Base-by-base conservation (phyloP, 192 early-diverging fungal genomes). In the Spinellus fusiger region DNA sequence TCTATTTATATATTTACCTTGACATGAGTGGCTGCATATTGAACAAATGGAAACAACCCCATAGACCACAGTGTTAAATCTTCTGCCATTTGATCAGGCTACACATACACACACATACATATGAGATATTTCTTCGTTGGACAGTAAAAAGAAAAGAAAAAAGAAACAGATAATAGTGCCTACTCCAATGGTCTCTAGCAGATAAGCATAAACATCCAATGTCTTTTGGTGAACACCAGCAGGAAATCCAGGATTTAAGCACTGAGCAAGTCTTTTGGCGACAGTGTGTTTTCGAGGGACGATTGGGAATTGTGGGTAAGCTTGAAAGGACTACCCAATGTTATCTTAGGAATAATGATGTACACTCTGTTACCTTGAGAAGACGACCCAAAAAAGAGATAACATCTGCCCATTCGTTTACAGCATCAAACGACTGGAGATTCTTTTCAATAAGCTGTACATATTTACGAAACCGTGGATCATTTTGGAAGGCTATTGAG, bases 151-250 rank as follows among this genome's bases (percentile, higher is more conserved):
- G 16, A 27, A 23, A 51, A 33, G n/a, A 6, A n/a, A 65, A 32
- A 48, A 49, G 26, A 1, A 31, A 47, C 10, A 27, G 28, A 22
- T 44, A 4, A 26, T n/a, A n/a, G n/a, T n/a, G 81, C 79, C 64
- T 78, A 91, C 87, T 16, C 80, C 80, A 54, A 85, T 90, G 25
- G 78, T 85, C 15, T 78, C 68, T 55, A 93, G 82, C 35, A 98
- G 84, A 46, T 86, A 83, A 15, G 76, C 77, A 68, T 96, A 98
- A 3, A 94, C 87, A 48, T 92, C 87, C 52, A 98, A 61, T 6
- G 93, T 88, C 70, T 94, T 95, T 73, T 94, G 91, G 68, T 98
- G 95, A 13, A 98, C 93, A 16, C 95, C 95, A 23, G 93, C 85
- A 0, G 95, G 95, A 29, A 98, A 69, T 28, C 91, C 94, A 9